phyloP scores from a whole-genome alignment of 192 early-diverging fungal species.

The Backusella sp. region DNA sequence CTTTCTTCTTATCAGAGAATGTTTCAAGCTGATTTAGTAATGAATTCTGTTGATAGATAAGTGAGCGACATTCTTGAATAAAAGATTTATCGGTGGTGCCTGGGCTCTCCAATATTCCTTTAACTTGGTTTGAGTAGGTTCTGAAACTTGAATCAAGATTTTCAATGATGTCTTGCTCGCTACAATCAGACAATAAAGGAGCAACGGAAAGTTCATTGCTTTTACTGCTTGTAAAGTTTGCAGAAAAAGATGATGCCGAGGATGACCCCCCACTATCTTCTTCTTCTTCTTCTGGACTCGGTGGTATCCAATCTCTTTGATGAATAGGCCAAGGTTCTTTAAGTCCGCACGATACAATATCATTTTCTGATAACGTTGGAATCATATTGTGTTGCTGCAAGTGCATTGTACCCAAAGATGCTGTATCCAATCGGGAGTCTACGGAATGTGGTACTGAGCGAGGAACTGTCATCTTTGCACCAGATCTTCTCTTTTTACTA shows the following conservation, averaged over 20 bases:
- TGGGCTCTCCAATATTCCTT: background rate
- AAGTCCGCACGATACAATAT: background rate
- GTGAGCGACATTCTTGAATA: background rate
- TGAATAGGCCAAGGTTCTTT: background rate
- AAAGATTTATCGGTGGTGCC: background rate
- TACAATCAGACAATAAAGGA: background rate
- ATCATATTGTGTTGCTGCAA: background rate
- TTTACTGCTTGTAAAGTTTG: background rate
- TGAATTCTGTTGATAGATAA: background rate
- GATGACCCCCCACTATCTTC: background rate
- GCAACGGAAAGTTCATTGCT: background rate
- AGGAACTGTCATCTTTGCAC: background rate
- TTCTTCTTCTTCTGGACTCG: background rate
- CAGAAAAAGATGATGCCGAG: background rate
- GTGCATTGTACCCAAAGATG: background rate
- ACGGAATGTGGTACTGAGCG: background rate
- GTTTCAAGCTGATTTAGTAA: background rate
- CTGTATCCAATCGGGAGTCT: background rate
- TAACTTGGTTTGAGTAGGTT: background rate
- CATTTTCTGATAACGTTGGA: background rate
- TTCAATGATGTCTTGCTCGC: constrained; percentile 6
- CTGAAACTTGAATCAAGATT: constrained; percentile 7
- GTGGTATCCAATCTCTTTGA: background rate
- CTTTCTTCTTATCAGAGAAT: background rate
- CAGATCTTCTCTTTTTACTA: background rate